Percentiles rank a stretch among this genome's conserved stretches.
Evolutionary conservation across 441 rosid species (phyloP).

Genomic region (Pelargonium fulgidum): DNA sequence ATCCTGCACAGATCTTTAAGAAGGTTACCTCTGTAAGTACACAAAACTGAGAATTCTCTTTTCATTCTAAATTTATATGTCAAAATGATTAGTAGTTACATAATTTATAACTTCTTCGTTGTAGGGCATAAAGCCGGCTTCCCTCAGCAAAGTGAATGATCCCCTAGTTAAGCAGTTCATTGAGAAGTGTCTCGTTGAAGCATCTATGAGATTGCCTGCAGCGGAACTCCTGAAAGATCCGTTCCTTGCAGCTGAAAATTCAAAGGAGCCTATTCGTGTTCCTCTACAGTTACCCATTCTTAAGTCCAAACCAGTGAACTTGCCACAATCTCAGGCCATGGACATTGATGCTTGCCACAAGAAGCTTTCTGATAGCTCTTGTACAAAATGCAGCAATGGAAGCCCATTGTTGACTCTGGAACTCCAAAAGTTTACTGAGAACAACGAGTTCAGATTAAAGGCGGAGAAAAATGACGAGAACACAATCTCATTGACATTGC

Average conservation of each 20-base stretch:
- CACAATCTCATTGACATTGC: constrained; percentile 49
- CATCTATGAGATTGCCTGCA: constrained; percentile 58
- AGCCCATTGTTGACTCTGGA: constrained; percentile 32
- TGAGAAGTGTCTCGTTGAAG: constrained; percentile 80
- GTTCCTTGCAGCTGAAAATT: constrained; percentile 46
- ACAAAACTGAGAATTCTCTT: background rate
- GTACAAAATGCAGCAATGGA: constrained; percentile 32
- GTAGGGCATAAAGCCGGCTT: constrained; percentile 71
- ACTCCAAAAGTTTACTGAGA: constrained; percentile 31
- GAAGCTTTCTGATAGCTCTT: constrained; percentile 36
- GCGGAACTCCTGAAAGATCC: constrained; percentile 63
- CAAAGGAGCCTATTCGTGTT: constrained; percentile 31
- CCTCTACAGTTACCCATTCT: constrained; percentile 26
- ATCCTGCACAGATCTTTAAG: constrained; percentile 74
- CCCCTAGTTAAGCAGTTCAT: constrained; percentile 63
- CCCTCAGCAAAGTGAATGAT: constrained; percentile 63
- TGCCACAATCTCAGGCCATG: constrained; percentile 36
- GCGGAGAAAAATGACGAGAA: constrained; percentile 44
- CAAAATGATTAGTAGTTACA: background rate
- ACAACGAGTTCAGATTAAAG: constrained; percentile 38
- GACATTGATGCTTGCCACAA: constrained; percentile 45
- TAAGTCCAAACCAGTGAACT: constrained; percentile 23
- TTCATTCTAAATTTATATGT: background rate
- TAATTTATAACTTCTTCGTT: constrained; percentile 11
- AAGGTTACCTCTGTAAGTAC: constrained; percentile 62